A percentile compares a stretch with the other conserved stretches of the same genome.
These are phyloP conservation scores for Taphrina confusa DNA, from an alignment of 1,139 yeast species.

Conservation along the genomic window DNA sequence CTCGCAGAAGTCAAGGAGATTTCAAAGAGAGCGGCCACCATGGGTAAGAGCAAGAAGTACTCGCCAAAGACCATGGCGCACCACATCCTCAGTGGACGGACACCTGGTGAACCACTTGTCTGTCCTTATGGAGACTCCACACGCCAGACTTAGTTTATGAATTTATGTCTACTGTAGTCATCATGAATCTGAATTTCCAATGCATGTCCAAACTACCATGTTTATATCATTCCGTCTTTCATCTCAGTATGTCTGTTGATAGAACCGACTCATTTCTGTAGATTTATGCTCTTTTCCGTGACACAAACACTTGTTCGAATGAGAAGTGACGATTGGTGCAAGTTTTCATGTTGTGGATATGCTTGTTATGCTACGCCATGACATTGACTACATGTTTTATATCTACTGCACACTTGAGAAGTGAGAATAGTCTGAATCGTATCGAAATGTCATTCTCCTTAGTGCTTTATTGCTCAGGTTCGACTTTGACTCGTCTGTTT, in stretches of 20 bases:
- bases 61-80: slow-evolving; percentile 21
- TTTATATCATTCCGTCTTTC: too few relatives aligned
- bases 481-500: slow-evolving; percentile 25
- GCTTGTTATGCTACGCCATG: not conserved
- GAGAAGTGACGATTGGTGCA: not conserved
- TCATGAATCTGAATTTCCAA: too few relatives aligned
- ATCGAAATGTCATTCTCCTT: too few relatives aligned
- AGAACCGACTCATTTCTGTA: not conserved
- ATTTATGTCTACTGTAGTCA: too few relatives aligned
- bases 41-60: slow-evolving; percentile 24
- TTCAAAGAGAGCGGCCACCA: slow-evolving; percentile 13
- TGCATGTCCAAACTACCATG: too few relatives aligned
- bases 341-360: not conserved
- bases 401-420: too few relatives aligned
- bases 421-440: too few relatives aligned
- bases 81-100: slow-evolving; percentile 14
- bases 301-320: not conserved
- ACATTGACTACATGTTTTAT: too few relatives aligned
- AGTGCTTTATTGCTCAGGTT: not conserved
- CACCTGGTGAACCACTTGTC: slow-evolving; percentile 12
- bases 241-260: too few relatives aligned
- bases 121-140: slow-evolving; percentile 18
- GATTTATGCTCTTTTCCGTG: not conserved
- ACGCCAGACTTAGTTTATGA: not conserved
- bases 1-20: slow-evolving; percentile 19